Base-by-base conservation (phyloP, 2,329 filamentous ascomycete genomes). In the Orbilia oligospora region DNA sequence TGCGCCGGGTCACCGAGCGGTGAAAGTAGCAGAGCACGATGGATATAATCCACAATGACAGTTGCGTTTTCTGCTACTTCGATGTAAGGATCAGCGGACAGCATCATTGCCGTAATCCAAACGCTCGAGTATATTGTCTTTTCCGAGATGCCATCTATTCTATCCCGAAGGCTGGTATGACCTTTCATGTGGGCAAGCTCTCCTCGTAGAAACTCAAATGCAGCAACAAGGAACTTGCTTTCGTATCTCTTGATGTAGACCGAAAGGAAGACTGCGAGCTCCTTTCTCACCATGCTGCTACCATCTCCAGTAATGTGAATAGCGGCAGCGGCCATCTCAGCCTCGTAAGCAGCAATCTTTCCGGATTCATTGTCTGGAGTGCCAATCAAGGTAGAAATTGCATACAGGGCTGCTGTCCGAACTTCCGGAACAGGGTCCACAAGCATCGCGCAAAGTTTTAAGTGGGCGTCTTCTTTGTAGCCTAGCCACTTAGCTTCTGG, bases 401-500 rank as follows among this genome's bases (percentile, higher is more conserved):
- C 95, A 84, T 97, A 93, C 30, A 97, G 87, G 90, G 97, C 97
- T 9, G 96, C 93, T 1, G 95, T 93, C 80, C 96, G 90, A 24
- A 99, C 96, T 85, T 99, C 96, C 36, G 94, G 94, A 56, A 94
- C 94, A 3, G 91, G 90, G 82, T 99, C 96, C 71, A 93, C 91
- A 69, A 92, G 91, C 41, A 97, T 88, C 77, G 91, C 90, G 61
- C 93, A 92, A 1, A 99, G 87, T 82, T 93, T 92, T 64, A 91
- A 88, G 70, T 94, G 94, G 0, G 94, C 96, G 81, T 92, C 91
- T 83, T 94, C 93, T 56, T 93, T 88, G 78, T 98, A 97, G n/a
- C 93, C 96, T 81, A 92, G 90, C 93, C 95, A 98, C 84, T 98
- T 98, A 0, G 94, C 95, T 83, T 97, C 94, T 0, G 94, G 90